Evolutionary conservation across 2,329 filamentous ascomycete genomes (phyloP).

Genomic region (Trichoderma aggressivum): DNA sequence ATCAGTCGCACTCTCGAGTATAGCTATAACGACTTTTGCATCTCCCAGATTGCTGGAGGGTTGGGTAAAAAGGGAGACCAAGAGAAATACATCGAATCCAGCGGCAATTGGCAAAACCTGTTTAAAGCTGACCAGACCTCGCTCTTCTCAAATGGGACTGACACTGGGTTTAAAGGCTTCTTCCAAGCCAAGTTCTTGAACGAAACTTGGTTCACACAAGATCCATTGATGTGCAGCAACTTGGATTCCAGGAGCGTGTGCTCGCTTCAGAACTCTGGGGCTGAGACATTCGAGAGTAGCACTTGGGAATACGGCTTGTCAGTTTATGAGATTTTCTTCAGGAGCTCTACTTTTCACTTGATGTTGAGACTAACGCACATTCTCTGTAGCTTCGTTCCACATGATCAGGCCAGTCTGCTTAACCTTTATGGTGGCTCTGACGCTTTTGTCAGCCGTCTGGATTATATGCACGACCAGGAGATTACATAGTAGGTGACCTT

Average conservation of each 20-base stretch:
- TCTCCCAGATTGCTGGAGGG: conserved; percentile 58
- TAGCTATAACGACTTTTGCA: conserved; percentile 72
- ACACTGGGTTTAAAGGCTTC: conserved; percentile 67
- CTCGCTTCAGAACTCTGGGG: conserved; percentile 56
- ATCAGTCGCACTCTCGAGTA: conserved; percentile 75
- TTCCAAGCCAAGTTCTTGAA: conserved; percentile 67
- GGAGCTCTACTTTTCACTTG: too few relatives aligned
- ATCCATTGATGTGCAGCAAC: conserved; percentile 61
- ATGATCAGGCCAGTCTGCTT: conserved; percentile 53
- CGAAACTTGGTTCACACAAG: conserved; percentile 64
- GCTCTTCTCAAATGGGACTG: conserved; percentile 45
- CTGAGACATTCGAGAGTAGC: conserved; percentile 70
- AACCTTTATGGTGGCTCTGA: conserved; percentile 56
- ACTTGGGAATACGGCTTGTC: conserved; percentile 72
- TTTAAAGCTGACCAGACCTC: conserved; percentile 60
- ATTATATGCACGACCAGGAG: conserved; percentile 61
- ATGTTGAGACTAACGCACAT: background rate
- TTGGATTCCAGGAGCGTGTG: conserved; percentile 55
- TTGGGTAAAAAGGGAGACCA: conserved; percentile 54
- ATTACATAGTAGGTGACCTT: conserved; percentile 33
- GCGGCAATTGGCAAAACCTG: conserved; percentile 65
- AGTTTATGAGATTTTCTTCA: conserved; percentile 26
- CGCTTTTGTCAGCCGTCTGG: conserved; percentile 55
- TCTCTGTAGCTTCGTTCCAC: conserved; percentile 46
- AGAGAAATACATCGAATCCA: conserved; percentile 57